Base-by-base conservation (phyloP, 2,329 filamentous ascomycete genomes). In the Phyllachora maydis region DNA sequence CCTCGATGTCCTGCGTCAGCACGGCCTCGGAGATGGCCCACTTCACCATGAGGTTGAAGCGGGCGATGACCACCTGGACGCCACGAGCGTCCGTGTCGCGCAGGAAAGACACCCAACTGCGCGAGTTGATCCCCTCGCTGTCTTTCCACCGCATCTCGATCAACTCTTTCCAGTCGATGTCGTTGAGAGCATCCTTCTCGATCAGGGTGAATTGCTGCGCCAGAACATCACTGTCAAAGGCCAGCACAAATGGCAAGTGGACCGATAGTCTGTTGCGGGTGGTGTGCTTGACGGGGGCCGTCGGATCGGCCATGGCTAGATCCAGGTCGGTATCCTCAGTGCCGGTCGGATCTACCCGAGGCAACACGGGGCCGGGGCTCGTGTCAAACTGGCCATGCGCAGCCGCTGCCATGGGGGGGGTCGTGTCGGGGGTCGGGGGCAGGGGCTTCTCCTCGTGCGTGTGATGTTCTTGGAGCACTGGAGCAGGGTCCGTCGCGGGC, bases 11-110 rank as follows among this genome's bases (percentile, higher is more conserved):
- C 32, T 72, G 64, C 0, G 76, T 88, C 22, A 88, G 56, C 6
- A 88, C 62, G 32, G 76, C 65, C 43, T 85, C 75, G 1, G 77
- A 85, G 14, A 82, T 63, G 14, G 68, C 72, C 78, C 78, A 88
- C 43, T 85, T 85, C 30, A 83, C 77, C 52, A 85, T 76, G 32
- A 88, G 65, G 43, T 88, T 88, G 54, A 88, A 88, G 23, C 78
- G 71, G 6, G 78, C 75, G 42, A 85, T 77, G 22, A 83, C 76
- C 12, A 88, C 72, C 39, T 85, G 77, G 18, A 88, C 73, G 9
- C 78, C 78, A 25, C 64, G 65, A 2, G 73, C 70, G 35, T 78
- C 69, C 20, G 70, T 62, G 23, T 70, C 69, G 24, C 71, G 66
- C 19, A 85, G 54, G 39, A 82, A 85, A 20, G 79, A 71, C 8